A percentile compares a stretch with the other conserved stretches of the same genome.
These are phyloP conservation scores for Ceratobasidium papillatum DNA, from an alignment of 1,284 basidiomycete genomes.

Conservation along the genomic window DNA sequence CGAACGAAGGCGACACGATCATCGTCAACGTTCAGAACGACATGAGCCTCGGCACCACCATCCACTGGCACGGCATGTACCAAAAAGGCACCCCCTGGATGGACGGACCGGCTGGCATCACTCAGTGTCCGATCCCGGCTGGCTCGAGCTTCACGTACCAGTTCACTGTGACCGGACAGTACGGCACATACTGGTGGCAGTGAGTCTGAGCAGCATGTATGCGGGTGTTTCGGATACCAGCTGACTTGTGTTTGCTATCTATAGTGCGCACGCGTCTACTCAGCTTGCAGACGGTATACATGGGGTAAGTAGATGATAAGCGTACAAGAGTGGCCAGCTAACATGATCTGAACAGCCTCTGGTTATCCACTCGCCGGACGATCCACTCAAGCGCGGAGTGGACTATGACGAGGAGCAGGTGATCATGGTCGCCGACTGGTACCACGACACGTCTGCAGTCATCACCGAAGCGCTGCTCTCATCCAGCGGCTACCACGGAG, in stretches of 20 bases:
- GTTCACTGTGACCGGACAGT: conserved; percentile 47
- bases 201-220: not conserved
- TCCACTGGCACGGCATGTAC: conserved; percentile 52
- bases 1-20: conserved; percentile 47
- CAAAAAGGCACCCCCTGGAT: conserved; percentile 48
- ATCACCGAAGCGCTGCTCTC: conserved; percentile 39
- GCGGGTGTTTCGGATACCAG: no score
- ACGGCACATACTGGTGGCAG: conserved; percentile 32
- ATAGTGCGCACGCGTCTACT: conserved; percentile 46
- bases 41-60: conserved; percentile 46
- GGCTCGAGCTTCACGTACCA: conserved; percentile 52
- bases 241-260: not conserved
- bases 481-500: conserved; percentile 29
- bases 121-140: conserved; percentile 53
- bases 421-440: conserved; percentile 46
- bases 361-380: conserved; percentile 49
- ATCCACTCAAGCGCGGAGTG: conserved; percentile 49
- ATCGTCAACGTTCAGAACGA: conserved; percentile 49
- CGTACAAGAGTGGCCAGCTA: conserved; percentile 41
- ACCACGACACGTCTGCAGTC: conserved; percentile 46
- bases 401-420: conserved; percentile 48
- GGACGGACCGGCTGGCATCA: conserved; percentile 50
- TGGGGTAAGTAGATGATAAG: conserved; percentile 46
- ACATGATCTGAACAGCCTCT: conserved; percentile 40
- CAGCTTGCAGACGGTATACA: conserved; percentile 50